Evolutionary conservation across 2,329 filamentous ascomycete species (phyloP).

Genomic region (Nothophoma quercina): DNA sequence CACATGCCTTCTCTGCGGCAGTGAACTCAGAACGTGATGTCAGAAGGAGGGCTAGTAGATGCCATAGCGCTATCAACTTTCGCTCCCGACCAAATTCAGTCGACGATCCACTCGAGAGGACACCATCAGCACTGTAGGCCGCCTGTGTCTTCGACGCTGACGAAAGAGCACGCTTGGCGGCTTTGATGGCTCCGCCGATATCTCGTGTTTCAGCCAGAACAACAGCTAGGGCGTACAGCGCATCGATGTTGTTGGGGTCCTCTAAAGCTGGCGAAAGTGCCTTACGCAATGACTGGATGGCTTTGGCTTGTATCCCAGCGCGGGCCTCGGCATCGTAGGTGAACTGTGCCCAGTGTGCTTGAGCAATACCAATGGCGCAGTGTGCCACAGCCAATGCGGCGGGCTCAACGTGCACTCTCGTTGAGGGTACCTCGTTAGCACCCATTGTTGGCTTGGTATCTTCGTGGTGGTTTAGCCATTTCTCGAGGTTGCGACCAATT

Average conservation of each 20-base stretch:
- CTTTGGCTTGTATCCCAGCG: slow-evolving; percentile 76
- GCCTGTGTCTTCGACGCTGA: slow-evolving; percentile 54
- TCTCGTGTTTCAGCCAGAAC: slow-evolving; percentile 89
- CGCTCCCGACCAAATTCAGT: slow-evolving; percentile 61
- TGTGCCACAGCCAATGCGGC: slow-evolving; percentile 71
- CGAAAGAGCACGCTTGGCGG: slow-evolving; percentile 78
- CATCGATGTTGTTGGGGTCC: slow-evolving; percentile 73
- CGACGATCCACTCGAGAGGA: slow-evolving; percentile 33
- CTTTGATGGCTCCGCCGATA: slow-evolving; percentile 79
- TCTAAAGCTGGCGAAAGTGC: slow-evolving; percentile 73
- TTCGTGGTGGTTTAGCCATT: slow-evolving; percentile 70
- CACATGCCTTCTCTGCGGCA: slow-evolving; percentile 81
- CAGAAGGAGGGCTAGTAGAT: slow-evolving; percentile 83
- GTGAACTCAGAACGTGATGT: slow-evolving; percentile 86
- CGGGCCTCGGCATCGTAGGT: slow-evolving; percentile 78
- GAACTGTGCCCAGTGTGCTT: slow-evolving; percentile 85
- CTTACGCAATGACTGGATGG: slow-evolving; percentile 76
- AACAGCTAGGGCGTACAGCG: slow-evolving; percentile 81
- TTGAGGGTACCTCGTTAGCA: slow-evolving; percentile 37
- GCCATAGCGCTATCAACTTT: slow-evolving; percentile 83
- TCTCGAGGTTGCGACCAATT: slow-evolving; percentile 74
- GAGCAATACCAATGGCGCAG: slow-evolving; percentile 83
- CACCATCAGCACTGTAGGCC: slow-evolving; percentile 41
- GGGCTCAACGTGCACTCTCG: slow-evolving; percentile 60
- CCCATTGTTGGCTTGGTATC: slow-evolving; percentile 37